Evolutionary conservation across 768 basidiomycete genomes (phyloP), one percentile per base, ranked within the genome.

Genomic region (Mycena leptocephala): DNA sequence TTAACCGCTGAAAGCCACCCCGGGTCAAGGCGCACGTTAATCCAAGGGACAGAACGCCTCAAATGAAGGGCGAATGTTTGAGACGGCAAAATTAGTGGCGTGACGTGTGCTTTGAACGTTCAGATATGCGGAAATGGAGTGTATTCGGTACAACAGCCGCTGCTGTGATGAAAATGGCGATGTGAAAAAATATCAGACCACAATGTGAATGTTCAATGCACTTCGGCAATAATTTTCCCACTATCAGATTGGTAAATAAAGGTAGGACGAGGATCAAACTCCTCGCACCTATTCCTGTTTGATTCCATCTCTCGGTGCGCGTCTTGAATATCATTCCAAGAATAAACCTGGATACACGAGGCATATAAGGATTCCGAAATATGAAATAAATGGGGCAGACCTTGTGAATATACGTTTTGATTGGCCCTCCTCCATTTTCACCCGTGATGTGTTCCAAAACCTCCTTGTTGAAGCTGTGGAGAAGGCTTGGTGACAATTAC

Each of bases 301-400:
- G 87, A 92, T 82, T 95, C 92, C 94, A 99, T 97, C 84, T 95
- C 95, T 75, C 89, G 88, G 76, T 96, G 96, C 2, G 96, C 97
- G 35, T 90, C 90, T 79, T 92, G 91, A 64, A 98, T 95, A 64
- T 95, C 88, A 16, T 89, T 89, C 95, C 95, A 96, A 2, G 92
- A 88, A 85, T 93, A 97, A 22, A 95, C 92, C 95, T 96, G 74
- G 13, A 18, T 33, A 73, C 41, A 53, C 65, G 58, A 70, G 43
- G 62, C 43, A 33, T 43, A 13, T n/a, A n/a, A n/a, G 20, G 14
- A 64, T 16, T 76, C 79, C 24, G 62, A 62, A 68, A 73, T 53
- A 32, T 32, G 35, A 58, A 66, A 78, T 39, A 53, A 59, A 76
- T 51, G n/a, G 70, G 53, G 80, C 86, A 75, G 76, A 92, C 96